Conservation (phyloP, 73 alveolate species). For the Halteria grandinella region DNA sequence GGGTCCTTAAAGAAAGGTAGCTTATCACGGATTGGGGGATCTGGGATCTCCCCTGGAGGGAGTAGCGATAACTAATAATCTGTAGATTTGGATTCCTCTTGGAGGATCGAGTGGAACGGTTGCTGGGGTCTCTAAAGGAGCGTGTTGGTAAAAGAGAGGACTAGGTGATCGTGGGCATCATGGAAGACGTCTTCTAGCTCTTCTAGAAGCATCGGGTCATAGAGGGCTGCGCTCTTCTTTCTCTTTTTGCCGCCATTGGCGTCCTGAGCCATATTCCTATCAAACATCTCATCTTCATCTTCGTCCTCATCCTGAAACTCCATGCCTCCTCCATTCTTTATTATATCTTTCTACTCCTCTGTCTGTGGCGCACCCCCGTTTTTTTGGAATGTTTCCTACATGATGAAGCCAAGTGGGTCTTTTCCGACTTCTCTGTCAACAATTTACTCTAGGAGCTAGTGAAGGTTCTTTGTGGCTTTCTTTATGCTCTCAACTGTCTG, state of each 20-base stretch:
- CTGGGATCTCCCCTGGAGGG: background rate
- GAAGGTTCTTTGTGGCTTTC: constrained; percentile 9
- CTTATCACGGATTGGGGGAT: constrained; percentile 37
- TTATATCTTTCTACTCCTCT: background rate
- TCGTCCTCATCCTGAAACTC: constrained; percentile 35
- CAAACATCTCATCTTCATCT: constrained; percentile 36
- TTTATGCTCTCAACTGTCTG: constrained; percentile 25
- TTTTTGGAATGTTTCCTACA: background rate
- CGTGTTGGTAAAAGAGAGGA: no score
- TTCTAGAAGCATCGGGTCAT: constrained; percentile 3
- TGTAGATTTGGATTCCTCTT: background rate
- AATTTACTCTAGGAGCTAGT: constrained; percentile 18
- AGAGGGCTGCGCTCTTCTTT: background rate
- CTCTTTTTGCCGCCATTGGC: background rate
- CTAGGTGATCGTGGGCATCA: constrained; percentile 54
- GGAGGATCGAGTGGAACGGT: background rate
- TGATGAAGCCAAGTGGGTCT: constrained; percentile 28
- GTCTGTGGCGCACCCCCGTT: background rate
- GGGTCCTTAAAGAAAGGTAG: constrained; percentile 59
- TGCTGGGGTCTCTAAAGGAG: background rate
- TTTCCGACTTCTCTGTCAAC: constrained; percentile 34
- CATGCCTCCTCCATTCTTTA: background rate
- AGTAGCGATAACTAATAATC: background rate
- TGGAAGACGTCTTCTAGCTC: constrained; percentile 47
- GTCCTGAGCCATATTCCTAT: constrained; percentile 7